A percentile compares a stretch with the other conserved stretches of the same genome.
phyloP scores from a whole-genome alignment of 2,329 filamentous ascomycete genomes.

The Thielaviopsis musarum region DNA sequence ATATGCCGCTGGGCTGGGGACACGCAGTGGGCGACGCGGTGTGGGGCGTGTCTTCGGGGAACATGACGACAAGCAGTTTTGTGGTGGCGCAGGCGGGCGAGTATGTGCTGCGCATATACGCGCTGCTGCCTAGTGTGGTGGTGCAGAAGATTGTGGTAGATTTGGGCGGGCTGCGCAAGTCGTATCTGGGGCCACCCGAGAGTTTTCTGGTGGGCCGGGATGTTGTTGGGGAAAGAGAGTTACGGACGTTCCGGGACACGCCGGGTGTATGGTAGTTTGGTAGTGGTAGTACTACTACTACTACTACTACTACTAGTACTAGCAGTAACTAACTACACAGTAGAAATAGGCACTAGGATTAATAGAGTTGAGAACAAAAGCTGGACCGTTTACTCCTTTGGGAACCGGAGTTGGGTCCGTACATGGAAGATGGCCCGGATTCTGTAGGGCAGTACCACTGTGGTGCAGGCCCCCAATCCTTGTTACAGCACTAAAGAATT shows the following conservation, averaged over 20 bases:
- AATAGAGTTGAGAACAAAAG: no score
- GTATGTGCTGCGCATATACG: conserved; percentile 34
- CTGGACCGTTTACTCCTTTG: no score
- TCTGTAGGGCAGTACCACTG: no score
- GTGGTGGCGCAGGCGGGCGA: conserved; percentile 23
- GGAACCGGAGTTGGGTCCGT: no score
- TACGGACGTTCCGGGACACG: neutral
- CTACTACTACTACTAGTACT: no score
- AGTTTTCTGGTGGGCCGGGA: conserved; percentile 31
- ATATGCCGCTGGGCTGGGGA: conserved; percentile 27
- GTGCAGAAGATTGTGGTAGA: conserved; percentile 41
- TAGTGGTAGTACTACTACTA: no score
- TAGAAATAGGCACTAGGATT: neutral
- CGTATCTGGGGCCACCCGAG: conserved; percentile 40
- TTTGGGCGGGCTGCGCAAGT: conserved; percentile 34
- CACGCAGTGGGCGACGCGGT: conserved; percentile 27
- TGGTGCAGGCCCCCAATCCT: no score
- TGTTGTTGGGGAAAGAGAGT: conserved; percentile 16
- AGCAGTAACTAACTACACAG: no score
- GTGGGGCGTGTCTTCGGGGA: conserved; percentile 26
- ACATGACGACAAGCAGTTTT: conserved; percentile 30
- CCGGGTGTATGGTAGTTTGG: neutral
- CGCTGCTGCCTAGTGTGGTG: conserved; percentile 33
- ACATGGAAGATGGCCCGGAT: neutral
- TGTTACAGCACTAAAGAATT: no score